These are phyloP conservation scores for Megacollybia marginata DNA, from an alignment of 768 basidiomycete species.

Conservation along the genomic window DNA sequence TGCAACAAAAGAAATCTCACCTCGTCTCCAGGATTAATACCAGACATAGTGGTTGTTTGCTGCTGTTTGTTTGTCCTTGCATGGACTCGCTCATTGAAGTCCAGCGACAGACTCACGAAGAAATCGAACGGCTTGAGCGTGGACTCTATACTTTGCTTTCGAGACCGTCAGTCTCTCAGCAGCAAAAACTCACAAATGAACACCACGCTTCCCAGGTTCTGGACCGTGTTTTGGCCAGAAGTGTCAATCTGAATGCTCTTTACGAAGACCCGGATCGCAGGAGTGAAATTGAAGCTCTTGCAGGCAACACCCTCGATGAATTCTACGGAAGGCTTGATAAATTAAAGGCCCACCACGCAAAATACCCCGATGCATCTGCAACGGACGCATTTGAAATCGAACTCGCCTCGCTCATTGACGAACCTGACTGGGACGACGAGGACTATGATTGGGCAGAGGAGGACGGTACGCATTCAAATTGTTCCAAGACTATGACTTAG, in stretches of 20 bases:
- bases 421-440: constrained; percentile 57
- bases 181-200: constrained; percentile 63
- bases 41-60: constrained; percentile 57
- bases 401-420: constrained; percentile 74
- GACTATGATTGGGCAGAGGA: constrained; percentile 60
- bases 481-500: constrained; percentile 3
- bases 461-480: constrained; percentile 49
- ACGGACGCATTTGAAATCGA: constrained; percentile 79
- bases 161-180: constrained; percentile 54
- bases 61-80: constrained; percentile 45
- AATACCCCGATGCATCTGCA: constrained; percentile 86
- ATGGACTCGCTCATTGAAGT: constrained; percentile 95
- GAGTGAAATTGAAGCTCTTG: constrained; percentile 57
- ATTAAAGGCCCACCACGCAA: constrained; percentile 93
- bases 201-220: constrained; percentile 90
- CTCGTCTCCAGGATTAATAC: constrained; percentile 82
- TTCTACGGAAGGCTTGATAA: constrained; percentile 95
- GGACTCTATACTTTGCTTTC: constrained; percentile 82
- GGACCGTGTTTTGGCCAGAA: constrained; percentile 69
- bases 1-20: constrained; percentile 32
- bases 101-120: constrained; percentile 94
- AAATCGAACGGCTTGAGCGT: constrained; percentile 86
- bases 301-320: constrained; percentile 76
- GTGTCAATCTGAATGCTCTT: constrained; percentile 53
- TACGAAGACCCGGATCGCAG: constrained; percentile 78